A percentile compares a stretch with the other conserved stretches of the same genome.
Conservation (phyloP, 2,329 filamentous ascomycete species). For the Colletotrichum coccodes region DNA sequence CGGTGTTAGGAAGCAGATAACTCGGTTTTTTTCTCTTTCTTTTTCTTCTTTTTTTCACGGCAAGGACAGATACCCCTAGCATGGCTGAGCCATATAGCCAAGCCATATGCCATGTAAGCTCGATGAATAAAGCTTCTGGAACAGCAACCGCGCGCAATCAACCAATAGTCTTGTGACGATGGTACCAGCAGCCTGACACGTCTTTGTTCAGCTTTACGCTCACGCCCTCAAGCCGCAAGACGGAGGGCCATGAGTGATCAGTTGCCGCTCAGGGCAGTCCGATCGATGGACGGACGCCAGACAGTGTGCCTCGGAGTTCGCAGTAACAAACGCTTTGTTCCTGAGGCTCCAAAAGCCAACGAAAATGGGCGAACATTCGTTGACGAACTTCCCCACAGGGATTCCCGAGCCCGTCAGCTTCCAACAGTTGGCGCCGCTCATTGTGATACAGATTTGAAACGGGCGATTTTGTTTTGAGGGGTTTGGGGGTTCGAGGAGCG, state of each 20-base stretch:
- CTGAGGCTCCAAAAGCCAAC: background rate
- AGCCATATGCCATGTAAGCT: too few relatives aligned
- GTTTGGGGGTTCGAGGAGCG: background rate
- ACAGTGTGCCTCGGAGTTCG: background rate
- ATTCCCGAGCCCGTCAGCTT: background rate
- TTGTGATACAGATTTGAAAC: constrained; percentile 27
- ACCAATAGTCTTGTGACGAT: constrained; percentile 4
- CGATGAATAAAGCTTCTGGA: constrained; percentile 19
- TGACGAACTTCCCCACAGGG: background rate
- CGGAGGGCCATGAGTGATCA: background rate
- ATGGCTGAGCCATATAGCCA: constrained; percentile 30
- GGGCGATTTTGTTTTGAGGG: background rate
- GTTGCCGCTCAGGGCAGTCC: constrained; percentile 5
- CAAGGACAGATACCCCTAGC: constrained; percentile 27
- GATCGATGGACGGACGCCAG: background rate
- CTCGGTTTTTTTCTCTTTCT: constrained; percentile 6
- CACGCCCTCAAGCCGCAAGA: constrained; percentile 7
- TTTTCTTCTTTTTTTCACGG: background rate
- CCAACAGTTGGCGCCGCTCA: constrained; percentile 4
- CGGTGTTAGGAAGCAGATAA: constrained; percentile 16
- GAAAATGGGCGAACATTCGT: background rate
- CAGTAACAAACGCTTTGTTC: background rate
- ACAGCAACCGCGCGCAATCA: constrained; percentile 5
- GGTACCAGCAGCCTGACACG: background rate
- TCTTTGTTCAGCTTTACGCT: background rate